Percentiles rank a stretch among this genome's conserved stretches.
These are phyloP conservation scores for Podospora pseudoanserina DNA, from an alignment of 495 filamentous ascomycete genomes.

Conservation along the genomic window DNA sequence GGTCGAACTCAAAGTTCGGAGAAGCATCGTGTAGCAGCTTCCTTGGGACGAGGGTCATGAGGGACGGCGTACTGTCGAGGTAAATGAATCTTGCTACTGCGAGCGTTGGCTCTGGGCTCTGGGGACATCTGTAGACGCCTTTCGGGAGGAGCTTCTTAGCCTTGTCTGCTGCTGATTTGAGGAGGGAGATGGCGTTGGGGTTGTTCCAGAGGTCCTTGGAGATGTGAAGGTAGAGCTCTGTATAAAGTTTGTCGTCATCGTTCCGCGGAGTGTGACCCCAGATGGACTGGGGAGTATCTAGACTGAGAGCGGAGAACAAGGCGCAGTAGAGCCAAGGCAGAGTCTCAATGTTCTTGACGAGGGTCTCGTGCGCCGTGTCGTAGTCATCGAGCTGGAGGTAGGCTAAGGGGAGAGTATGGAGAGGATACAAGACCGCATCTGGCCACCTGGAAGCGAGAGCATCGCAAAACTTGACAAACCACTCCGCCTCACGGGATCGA, in stretches of 20 bases:
- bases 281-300: conserved; percentile 69
- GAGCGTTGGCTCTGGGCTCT: conserved; percentile 29
- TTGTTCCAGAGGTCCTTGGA: conserved; percentile 91
- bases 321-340: conserved; percentile 79
- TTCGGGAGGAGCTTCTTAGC: conserved; percentile 35
- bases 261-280: conserved; percentile 75
- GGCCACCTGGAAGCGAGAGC: conserved; percentile 51
- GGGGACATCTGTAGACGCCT: conserved; percentile 47
- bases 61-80: conserved; percentile 63
- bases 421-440: conserved; percentile 51
- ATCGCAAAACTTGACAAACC: conserved; percentile 68
- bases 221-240: conserved; percentile 72
- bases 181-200: conserved; percentile 62
- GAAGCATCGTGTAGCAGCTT: conserved; percentile 42
- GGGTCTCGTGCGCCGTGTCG: conserved; percentile 57
- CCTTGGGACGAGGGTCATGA: conserved; percentile 60
- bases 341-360: conserved; percentile 61
- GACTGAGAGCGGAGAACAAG: conserved; percentile 70
- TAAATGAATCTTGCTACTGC: conserved; percentile 76
- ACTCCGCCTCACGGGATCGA: conserved; percentile 68
- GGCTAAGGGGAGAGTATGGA: conserved; percentile 70
- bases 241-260: conserved; percentile 66
- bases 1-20: conserved; percentile 63
- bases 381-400: conserved; percentile 64
- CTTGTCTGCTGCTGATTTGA: conserved; percentile 65